These are phyloP conservation scores for Cairneyella variabilis DNA, from an alignment of 495 filamentous ascomycete species.

Conservation along the genomic window DNA sequence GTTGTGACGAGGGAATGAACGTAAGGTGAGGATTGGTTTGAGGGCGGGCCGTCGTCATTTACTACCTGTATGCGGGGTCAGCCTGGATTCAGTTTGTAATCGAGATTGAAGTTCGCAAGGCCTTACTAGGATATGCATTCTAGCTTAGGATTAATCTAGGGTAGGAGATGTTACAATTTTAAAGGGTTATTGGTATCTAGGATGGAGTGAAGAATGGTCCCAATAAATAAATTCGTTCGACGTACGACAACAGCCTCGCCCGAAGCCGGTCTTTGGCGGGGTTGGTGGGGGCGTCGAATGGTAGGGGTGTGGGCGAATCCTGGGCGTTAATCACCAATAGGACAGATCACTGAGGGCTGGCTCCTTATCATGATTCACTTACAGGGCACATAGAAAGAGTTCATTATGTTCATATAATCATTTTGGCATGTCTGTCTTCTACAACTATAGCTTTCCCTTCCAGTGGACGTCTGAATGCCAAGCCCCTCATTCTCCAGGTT, in stretches of 20 bases:
- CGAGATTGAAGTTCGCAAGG: background rate
- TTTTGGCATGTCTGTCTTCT: too few species aligned
- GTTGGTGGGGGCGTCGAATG: background rate
- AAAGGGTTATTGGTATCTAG: background rate
- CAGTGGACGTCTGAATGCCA: too few species aligned
- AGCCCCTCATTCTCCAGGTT: too few species aligned
- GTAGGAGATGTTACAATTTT: background rate
- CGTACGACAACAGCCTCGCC: background rate
- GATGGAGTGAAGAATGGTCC: background rate
- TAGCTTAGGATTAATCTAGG: background rate
- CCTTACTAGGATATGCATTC: slow-evolving; percentile 37
- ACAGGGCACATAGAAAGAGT: too few species aligned
- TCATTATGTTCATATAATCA: too few species aligned
- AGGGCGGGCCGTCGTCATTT: slow-evolving; percentile 97
- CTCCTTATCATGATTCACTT: too few species aligned
- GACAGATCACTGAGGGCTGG: too few species aligned
- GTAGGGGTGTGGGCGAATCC: too few species aligned
- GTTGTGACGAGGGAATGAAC: slow-evolving; percentile 78
- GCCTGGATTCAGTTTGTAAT: slow-evolving; percentile 53
- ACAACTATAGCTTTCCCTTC: too few species aligned
- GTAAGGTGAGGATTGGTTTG: slow-evolving; percentile 85
- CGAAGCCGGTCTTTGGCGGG: background rate
- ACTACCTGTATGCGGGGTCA: slow-evolving; percentile 73
- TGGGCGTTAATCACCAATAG: too few species aligned
- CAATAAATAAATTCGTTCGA: background rate